Evolutionary conservation across 2,329 filamentous ascomycete genomes (phyloP).

Genomic region (Fusarium newnesense): DNA sequence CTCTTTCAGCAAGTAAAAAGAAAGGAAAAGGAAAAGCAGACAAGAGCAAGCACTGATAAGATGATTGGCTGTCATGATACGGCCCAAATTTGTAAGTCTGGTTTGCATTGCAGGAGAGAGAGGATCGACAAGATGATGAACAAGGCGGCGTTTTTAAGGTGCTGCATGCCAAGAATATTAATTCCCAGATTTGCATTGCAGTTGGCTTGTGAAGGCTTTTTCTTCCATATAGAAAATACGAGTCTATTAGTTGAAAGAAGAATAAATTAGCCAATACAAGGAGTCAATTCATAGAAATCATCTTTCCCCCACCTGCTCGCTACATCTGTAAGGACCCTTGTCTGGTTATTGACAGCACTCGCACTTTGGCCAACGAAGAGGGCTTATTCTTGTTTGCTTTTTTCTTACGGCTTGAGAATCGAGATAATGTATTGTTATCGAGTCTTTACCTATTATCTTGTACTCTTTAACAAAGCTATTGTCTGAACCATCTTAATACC

Average conservation of each 20-base stretch:
- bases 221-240: neutral
- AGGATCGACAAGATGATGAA: neutral
- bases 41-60: neutral
- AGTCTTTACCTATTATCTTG: neutral
- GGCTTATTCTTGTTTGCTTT: neutral
- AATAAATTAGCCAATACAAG: slow-evolving; percentile 6
- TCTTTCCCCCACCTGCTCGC: slow-evolving; percentile 2
- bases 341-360: neutral
- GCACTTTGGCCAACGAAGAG: neutral
- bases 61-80: neutral
- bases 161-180: slow-evolving; percentile 1
- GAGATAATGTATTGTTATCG: neutral
- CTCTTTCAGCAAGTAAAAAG: neutral
- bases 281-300: slow-evolving; percentile 7
- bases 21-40: slow-evolving; percentile 3
- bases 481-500: neutral
- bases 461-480: neutral
- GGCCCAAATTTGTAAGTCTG: neutral
- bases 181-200: neutral
- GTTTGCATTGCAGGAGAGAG: neutral
- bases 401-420: neutral
- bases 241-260: neutral
- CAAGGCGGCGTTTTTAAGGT: neutral
- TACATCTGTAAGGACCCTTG: slow-evolving; percentile 14
- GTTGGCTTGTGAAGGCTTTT: neutral